These are phyloP conservation scores for Entelexis sorbosivorans DNA, from an alignment of 1,139 yeast genomes.

Conservation along the genomic window DNA sequence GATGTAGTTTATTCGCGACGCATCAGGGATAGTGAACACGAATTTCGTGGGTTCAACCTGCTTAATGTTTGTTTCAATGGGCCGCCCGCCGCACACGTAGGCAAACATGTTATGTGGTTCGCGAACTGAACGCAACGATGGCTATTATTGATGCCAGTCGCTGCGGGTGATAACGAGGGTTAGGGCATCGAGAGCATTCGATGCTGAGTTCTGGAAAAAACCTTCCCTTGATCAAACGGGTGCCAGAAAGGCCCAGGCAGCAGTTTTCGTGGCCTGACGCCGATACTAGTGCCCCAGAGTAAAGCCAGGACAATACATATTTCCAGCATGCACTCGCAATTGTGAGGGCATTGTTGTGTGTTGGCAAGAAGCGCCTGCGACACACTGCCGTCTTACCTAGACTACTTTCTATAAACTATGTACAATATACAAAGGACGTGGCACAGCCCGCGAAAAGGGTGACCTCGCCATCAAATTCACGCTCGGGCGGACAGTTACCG, in stretches of 20 bases:
- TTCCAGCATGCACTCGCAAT: slow-evolving; percentile 20
- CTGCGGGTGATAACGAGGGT: background rate
- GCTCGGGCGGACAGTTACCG: slow-evolving; percentile 70
- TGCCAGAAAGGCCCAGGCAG: slow-evolving; percentile 6
- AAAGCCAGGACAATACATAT: slow-evolving; percentile 25
- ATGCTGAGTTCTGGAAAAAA: background rate
- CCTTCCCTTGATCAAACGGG: background rate
- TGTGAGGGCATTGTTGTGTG: slow-evolving; percentile 15
- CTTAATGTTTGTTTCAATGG: slow-evolving; percentile 32
- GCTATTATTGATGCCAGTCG: background rate
- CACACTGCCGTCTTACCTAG: slow-evolving; percentile 15
- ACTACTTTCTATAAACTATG: background rate
- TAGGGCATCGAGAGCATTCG: background rate
- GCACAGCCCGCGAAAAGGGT: slow-evolving; percentile 41
- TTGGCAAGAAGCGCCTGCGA: slow-evolving; percentile 26
- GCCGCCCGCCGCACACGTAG: slow-evolving; percentile 38
- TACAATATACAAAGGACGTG: slow-evolving; percentile 26
- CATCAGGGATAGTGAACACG: slow-evolving; percentile 51
- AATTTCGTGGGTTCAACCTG: slow-evolving; percentile 57
- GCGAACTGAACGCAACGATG: background rate
- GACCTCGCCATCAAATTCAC: slow-evolving; percentile 25
- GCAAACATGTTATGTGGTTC: slow-evolving; percentile 33
- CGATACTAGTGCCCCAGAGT: slow-evolving; percentile 11
- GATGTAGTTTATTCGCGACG: slow-evolving; percentile 56
- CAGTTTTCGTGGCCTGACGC: background rate